These are phyloP conservation scores for Corchorus olitorius DNA, from an alignment of 345 rosid species.

Conservation along the genomic window DNA sequence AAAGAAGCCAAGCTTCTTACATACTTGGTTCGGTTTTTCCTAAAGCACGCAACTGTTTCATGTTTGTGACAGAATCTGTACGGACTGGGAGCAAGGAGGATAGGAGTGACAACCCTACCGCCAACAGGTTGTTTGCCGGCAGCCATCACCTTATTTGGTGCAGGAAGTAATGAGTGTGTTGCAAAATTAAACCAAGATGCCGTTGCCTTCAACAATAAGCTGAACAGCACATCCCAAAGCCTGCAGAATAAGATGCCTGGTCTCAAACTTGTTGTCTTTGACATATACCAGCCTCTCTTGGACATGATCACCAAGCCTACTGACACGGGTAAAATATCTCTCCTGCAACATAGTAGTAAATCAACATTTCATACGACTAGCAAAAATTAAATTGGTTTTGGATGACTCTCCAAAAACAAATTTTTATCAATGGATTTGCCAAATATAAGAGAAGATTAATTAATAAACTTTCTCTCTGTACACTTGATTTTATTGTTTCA, in stretches of 20 bases:
- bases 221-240: slow-evolving; percentile 62
- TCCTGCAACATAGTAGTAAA: slow-evolving; percentile 21
- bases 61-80: slow-evolving; percentile 66
- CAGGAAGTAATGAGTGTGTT: slow-evolving; percentile 74
- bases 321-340: slow-evolving; percentile 55
- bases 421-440: background rate
- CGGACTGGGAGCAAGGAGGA: slow-evolving; percentile 72
- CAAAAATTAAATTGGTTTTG: background rate
- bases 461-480: background rate
- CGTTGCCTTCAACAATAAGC: slow-evolving; percentile 65
- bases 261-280: slow-evolving; percentile 80
- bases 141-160: slow-evolving; percentile 77
- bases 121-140: slow-evolving; percentile 93
- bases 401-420: background rate
- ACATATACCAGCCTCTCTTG: slow-evolving; percentile 75
- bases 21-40: background rate
- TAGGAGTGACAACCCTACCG: slow-evolving; percentile 80
- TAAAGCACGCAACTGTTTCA: slow-evolving; percentile 28
- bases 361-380: background rate
- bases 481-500: slow-evolving; percentile 26
- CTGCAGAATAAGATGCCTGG: slow-evolving; percentile 55
- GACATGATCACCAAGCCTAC: slow-evolving; percentile 63
- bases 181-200: slow-evolving; percentile 74
- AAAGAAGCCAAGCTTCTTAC: background rate
- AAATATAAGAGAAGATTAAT: slow-evolving; percentile 1